These are phyloP conservation scores for Raffaelea albimanens DNA, from an alignment of 2,329 filamentous ascomycete genomes.

Conservation along the genomic window DNA sequence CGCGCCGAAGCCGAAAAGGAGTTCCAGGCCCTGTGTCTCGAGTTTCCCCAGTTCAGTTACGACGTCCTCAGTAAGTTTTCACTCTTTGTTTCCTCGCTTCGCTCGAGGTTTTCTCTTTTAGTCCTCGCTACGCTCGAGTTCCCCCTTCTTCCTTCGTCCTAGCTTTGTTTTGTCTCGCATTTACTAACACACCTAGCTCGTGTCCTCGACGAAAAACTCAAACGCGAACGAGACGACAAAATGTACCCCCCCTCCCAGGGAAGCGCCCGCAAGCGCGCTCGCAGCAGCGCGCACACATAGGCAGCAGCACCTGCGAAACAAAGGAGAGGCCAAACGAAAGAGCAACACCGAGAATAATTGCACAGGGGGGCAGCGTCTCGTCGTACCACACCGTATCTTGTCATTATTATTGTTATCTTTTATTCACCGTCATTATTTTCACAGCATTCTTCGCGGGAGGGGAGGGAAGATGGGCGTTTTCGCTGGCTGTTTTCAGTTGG, in stretches of 20 bases:
- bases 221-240: constrained; percentile 51
- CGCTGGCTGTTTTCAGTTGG: too few species aligned
- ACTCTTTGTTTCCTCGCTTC: background rate
- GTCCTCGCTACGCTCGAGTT: background rate
- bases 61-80: constrained; percentile 67
- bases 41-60: constrained; percentile 86
- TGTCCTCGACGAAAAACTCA: constrained; percentile 58
- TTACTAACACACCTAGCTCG: constrained; percentile 33
- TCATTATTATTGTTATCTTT: too few species aligned
- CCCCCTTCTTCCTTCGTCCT: background rate
- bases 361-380: too few species aligned
- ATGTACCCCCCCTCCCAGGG: constrained; percentile 21
- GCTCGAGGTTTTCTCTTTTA: background rate
- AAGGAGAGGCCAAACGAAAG: too few species aligned
- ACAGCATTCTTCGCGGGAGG: too few species aligned
- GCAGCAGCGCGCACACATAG: constrained; percentile 32
- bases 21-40: constrained; percentile 76
- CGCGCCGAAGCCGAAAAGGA: constrained; percentile 79
- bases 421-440: too few species aligned
- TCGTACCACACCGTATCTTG: too few species aligned
- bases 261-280: constrained; percentile 47
- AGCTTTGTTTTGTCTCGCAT: background rate
- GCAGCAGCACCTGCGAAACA: background rate
- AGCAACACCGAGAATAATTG: too few species aligned
- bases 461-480: too few species aligned